phyloP scores from a whole-genome alignment of 73 alveolate genomes.

The Tetrahymena malaccensis region DNA sequence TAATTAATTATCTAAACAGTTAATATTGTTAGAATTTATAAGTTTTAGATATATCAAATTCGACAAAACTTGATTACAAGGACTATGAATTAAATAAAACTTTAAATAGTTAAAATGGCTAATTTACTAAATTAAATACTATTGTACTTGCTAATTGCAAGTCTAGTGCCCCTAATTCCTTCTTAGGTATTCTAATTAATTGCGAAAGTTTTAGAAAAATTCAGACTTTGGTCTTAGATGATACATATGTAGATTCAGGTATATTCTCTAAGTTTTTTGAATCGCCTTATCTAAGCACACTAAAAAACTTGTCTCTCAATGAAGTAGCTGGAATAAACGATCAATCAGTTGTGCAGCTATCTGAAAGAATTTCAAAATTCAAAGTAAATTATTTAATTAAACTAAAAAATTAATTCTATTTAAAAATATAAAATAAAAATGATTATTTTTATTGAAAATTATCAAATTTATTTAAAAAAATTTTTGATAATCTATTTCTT shows the following conservation, averaged over 20 bases:
- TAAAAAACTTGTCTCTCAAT: not conserved
- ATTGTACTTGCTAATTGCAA: not conserved
- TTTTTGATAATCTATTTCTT: no score
- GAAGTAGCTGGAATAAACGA: not conserved
- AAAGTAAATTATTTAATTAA: not conserved
- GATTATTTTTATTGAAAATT: no score
- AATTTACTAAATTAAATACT: not conserved
- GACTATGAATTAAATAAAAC: not conserved
- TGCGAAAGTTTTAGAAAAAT: not conserved
- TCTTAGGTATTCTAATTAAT: not conserved
- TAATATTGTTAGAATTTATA: not conserved
- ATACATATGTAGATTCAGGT: not conserved
- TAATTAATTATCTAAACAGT: not conserved
- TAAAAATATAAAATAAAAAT: no score
- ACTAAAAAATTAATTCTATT: no score
- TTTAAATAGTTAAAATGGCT: not conserved
- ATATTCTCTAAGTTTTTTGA: not conserved
- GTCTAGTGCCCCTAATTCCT: not conserved
- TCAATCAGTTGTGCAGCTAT: not conserved
- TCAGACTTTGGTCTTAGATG: not conserved
- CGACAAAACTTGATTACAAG: not conserved
- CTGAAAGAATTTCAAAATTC: not conserved
- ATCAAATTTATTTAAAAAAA: no score
- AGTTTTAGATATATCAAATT: not conserved
- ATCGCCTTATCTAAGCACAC: not conserved